Evolutionary conservation across 257 asterid species (phyloP).

Genomic region (Nyctanthes arbortristis): DNA sequence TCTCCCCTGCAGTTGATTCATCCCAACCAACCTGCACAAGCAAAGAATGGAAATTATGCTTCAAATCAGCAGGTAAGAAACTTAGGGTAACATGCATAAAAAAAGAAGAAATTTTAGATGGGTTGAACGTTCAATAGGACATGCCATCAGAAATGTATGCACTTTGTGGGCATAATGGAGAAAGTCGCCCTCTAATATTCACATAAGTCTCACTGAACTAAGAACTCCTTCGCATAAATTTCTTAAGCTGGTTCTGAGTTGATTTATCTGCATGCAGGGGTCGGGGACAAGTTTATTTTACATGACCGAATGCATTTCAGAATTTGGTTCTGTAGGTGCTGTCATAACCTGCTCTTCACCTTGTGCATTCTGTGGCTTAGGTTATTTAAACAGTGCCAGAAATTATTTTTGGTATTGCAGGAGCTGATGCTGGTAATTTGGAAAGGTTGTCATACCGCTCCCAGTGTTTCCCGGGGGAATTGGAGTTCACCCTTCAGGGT

Average conservation of each 20-base stretch:
- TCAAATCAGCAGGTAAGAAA: background rate
- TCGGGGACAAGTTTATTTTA: no score
- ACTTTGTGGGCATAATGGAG: background rate
- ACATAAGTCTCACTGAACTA: background rate
- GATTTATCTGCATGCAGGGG: no score
- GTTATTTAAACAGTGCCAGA: background rate
- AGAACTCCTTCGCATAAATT: background rate
- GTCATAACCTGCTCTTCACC: background rate
- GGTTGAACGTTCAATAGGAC: background rate
- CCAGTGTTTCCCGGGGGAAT: background rate
- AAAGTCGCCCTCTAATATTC: background rate
- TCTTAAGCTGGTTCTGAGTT: background rate
- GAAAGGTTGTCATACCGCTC: background rate
- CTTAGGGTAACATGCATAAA: background rate
- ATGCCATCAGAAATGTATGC: background rate
- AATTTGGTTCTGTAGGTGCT: background rate
- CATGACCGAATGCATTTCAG: background rate
- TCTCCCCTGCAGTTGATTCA: slow-evolving; percentile 95
- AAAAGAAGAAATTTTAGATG: background rate
- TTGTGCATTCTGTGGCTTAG: background rate
- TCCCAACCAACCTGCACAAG: slow-evolving; percentile 91
- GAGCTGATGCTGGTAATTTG: background rate
- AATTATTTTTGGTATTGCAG: background rate
- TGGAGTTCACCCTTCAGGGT: background rate
- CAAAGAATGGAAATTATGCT: slow-evolving; percentile 4